phyloP scores from a whole-genome alignment of 108 stramenopile species.

The Pseudonitzschia pungens region DNA sequence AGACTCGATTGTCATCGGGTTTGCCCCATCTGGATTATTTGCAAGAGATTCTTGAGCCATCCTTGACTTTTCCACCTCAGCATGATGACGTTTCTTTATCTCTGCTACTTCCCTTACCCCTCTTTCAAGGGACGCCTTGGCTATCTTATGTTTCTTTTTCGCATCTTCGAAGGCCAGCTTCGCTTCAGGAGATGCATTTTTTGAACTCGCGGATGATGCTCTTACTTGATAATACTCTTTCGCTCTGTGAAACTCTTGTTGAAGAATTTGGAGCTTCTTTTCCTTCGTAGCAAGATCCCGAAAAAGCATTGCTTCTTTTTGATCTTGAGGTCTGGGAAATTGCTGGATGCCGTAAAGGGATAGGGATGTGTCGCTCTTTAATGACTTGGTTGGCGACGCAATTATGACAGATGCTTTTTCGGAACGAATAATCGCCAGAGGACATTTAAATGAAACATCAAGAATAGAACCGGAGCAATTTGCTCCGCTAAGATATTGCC shows the following conservation, averaged over 20 bases:
- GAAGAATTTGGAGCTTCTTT: conserved; percentile 47
- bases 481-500: conserved; percentile 55
- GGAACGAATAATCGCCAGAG: conserved; percentile 79
- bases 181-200: conserved; percentile 25
- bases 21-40: conserved; percentile 7
- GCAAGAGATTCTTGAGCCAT: conserved; percentile 7
- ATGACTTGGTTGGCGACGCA: conserved; percentile 1
- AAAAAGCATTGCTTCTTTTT: conserved; percentile 25
- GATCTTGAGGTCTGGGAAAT: conserved; percentile 14
- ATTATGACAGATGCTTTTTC: conserved; percentile 53
- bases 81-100: conserved; percentile 42
- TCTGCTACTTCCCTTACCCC: conserved; percentile 49
- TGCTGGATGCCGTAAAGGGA: conserved; percentile 25
- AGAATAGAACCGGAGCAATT: conserved; percentile 73
- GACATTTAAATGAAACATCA: conserved; percentile 81
- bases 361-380: conserved; percentile 16
- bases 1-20: conserved; percentile 65
- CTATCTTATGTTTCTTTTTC: conserved; percentile 35
- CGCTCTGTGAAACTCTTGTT: conserved; percentile 43
- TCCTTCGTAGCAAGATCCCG: conserved; percentile 59
- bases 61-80: conserved; percentile 8
- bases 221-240: conserved; percentile 42
- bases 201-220: conserved; percentile 9
- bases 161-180: conserved; percentile 39
- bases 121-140: conserved; percentile 46